Evolutionary conservation across 352 stramenopile species (phyloP), one percentile per base, ranked within the genome.

Genomic region (Globisporangium echinulatum): DNA sequence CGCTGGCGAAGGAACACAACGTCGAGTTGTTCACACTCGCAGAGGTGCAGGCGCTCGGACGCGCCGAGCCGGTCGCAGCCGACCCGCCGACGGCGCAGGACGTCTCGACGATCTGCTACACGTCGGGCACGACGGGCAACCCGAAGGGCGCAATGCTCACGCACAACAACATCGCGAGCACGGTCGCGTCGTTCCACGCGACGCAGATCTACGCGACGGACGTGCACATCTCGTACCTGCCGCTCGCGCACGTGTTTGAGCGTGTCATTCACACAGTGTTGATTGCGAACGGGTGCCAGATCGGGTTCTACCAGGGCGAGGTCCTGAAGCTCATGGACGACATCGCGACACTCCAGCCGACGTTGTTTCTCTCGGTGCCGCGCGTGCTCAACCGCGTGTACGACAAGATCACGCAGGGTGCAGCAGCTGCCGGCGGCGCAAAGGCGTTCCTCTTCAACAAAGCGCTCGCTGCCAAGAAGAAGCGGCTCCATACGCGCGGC

Each of bases 301-400:
- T 98, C 58, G 93, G 88, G 25, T 98, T 98, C 71, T 97, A 87
- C 61, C 80, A 94, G 37, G 94, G 92, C 11, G 81, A 97, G 58
- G 82, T 92, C 25, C 60, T 75, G 38, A 80, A 91, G 38, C 69
- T 99, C 17, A 80, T 98, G 66, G 90, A 97, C 59, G 95, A 98
- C 70, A 70, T 97, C 40, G 70, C 85, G 37, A 87, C 81, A 47
- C 89, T 97, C 66, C 77, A 86, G 60, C 94, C 93, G 0, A 98
- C 93, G 2, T 69, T 97, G 2, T 94, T 99, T 66, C 77, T 82
- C 25, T 87, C 84, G 4, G 95, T 98, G 49, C 96, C 96, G n/a
- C 79, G 96, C 15, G 77, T 99, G 14, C 71, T 98, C 49, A 98
- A 98, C 66, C 94, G 96, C 66, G 93, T 99, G 54, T 85, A 98